phyloP scores from a whole-genome alignment of 139 green algal genomes.

The Chlorella sp. region DNA sequence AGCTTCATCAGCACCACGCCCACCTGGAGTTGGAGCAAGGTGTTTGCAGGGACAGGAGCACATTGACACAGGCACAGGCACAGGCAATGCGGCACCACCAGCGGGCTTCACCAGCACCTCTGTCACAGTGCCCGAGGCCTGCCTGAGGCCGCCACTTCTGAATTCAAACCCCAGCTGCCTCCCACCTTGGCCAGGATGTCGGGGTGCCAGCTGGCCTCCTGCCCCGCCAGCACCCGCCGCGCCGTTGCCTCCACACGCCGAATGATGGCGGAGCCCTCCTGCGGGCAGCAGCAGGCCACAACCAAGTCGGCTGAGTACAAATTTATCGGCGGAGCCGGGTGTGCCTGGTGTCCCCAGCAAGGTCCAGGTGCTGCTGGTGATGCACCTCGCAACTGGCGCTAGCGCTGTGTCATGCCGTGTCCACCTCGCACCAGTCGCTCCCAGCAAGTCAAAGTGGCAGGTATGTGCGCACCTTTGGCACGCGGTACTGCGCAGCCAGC shows the following conservation, averaged over 20 bases:
- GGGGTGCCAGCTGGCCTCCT: slow-evolving; percentile 27
- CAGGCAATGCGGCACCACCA: too few species aligned
- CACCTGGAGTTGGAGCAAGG: slow-evolving; percentile 17
- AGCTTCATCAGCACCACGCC: slow-evolving; percentile 50
- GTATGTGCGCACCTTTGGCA: slow-evolving; percentile 19
- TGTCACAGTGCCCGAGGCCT: not conserved
- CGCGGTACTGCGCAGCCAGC: not conserved
- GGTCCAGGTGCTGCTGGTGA: too few species aligned
- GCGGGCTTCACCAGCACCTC: too few species aligned
- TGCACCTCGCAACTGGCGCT: too few species aligned
- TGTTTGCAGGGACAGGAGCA: not conserved
- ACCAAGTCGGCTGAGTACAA: too few species aligned
- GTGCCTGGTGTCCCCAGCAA: too few species aligned
- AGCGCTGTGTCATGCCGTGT: too few species aligned
- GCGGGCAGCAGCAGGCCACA: not conserved
- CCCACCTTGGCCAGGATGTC: slow-evolving; percentile 32
- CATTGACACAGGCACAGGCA: not conserved
- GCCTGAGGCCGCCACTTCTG: too few species aligned
- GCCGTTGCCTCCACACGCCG: not conserved
- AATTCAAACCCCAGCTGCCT: too few species aligned
- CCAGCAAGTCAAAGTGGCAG: too few species aligned
- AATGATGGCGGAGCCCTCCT: not conserved
- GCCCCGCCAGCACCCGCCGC: slow-evolving; percentile 20
- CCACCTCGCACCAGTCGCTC: too few species aligned
- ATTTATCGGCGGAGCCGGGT: too few species aligned